Conservation (phyloP, 2,329 filamentous ascomycete species). For the Venturia asperata region DNA sequence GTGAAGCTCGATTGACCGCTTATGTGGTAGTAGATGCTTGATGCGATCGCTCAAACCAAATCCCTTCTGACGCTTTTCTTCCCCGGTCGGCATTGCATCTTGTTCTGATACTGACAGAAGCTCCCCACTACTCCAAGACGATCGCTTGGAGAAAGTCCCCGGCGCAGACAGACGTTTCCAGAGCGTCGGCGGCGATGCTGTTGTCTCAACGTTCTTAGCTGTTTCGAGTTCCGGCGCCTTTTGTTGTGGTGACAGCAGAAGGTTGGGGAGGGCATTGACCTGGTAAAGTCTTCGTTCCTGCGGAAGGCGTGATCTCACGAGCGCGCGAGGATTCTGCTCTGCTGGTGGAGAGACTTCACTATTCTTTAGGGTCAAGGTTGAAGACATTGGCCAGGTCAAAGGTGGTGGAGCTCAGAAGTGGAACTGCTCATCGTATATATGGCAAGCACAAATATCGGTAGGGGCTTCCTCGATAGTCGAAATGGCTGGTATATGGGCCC, state of each 20-base stretch:
- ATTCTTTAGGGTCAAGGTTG: background rate
- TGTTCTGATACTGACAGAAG: background rate
- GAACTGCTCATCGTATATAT: background rate
- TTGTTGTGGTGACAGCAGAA: background rate
- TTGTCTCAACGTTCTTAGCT: background rate
- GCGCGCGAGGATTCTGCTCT: background rate
- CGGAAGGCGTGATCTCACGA: background rate
- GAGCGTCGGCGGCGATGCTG: background rate
- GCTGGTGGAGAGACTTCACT: background rate
- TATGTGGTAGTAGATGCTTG: background rate
- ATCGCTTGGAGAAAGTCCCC: background rate
- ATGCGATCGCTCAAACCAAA: background rate
- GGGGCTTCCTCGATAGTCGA: background rate
- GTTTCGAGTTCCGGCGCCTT: background rate
- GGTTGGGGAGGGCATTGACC: background rate
- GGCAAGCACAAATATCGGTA: background rate
- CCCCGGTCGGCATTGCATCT: background rate
- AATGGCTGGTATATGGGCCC: background rate
- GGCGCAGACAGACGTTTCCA: slow-evolving; percentile 4
- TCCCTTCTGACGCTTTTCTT: background rate
- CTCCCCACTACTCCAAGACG: background rate
- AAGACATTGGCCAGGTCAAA: background rate
- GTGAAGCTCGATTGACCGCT: background rate
- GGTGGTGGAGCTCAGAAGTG: background rate
- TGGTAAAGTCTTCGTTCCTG: background rate